phyloP scores from a whole-genome alignment of 1,284 basidiomycete genomes.

The Rhodotorula sp. region DNA sequence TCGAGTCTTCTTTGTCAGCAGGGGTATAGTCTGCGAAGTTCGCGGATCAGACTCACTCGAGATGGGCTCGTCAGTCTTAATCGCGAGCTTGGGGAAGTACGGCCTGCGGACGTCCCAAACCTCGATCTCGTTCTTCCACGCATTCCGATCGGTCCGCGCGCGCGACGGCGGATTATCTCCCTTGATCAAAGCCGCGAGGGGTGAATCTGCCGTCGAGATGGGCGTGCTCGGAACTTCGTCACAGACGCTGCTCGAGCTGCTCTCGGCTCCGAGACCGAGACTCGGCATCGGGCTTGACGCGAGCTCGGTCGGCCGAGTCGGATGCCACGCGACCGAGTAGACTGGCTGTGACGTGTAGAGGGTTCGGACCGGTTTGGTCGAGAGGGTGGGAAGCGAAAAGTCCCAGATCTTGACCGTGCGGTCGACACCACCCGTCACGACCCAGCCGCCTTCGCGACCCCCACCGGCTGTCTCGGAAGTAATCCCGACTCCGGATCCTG shows the following conservation, averaged over 20 bases:
- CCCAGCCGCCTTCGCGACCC: slow-evolving; percentile 38
- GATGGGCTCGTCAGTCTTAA: slow-evolving; percentile 37
- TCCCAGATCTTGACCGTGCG: slow-evolving; percentile 43
- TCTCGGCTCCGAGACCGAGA: slow-evolving; percentile 15
- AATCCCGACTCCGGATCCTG: not conserved
- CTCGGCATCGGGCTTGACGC: slow-evolving; percentile 31
- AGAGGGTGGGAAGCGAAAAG: slow-evolving; percentile 31
- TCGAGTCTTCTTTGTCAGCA: not conserved
- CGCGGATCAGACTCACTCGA: slow-evolving; percentile 8
- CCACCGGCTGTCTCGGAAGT: slow-evolving; percentile 29
- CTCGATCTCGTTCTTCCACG: slow-evolving; percentile 40
- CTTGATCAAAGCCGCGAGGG: slow-evolving; percentile 1
- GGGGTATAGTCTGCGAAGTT: not conserved
- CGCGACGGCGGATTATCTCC: not conserved
- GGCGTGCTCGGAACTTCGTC: slow-evolving; percentile 11
- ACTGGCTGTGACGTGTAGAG: slow-evolving; percentile 36
- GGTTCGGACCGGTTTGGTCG: slow-evolving; percentile 36
- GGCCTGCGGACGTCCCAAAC: slow-evolving; percentile 36
- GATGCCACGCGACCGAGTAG: slow-evolving; percentile 37
- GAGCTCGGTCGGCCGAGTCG: slow-evolving; percentile 31
- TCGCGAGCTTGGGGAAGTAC: slow-evolving; percentile 36
- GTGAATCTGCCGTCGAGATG: not conserved
- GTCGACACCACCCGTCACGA: slow-evolving; percentile 39
- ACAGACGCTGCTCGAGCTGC: slow-evolving; percentile 8
- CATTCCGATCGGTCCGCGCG: not conserved